phyloP scores from a whole-genome alignment of 2,329 filamentous ascomycete genomes.

The Capronia epimyces region DNA sequence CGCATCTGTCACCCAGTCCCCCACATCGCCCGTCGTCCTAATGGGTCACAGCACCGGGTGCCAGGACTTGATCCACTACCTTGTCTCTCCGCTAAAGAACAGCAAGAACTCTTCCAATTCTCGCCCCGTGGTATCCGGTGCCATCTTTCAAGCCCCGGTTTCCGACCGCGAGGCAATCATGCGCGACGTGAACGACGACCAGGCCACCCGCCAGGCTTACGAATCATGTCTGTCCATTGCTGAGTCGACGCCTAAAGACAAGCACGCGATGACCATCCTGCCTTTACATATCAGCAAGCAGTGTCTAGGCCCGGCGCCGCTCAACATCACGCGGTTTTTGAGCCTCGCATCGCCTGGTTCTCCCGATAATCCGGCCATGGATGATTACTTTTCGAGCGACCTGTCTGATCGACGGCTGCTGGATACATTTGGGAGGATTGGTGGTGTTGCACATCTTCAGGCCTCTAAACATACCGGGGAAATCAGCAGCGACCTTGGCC shows the following conservation, averaged over 20 bases:
- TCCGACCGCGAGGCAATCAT: conserved; percentile 66
- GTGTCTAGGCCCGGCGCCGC: conserved; percentile 38
- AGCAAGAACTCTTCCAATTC: conserved; percentile 21
- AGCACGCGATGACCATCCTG: conserved; percentile 21
- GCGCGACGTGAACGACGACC: conserved; percentile 36
- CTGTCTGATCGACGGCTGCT: conserved; percentile 54
- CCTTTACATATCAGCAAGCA: conserved; percentile 27
- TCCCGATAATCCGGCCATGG: conserved; percentile 58
- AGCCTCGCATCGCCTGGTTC: conserved; percentile 50
- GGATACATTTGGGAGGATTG: conserved; percentile 56
- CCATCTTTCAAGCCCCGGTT: conserved; percentile 73
- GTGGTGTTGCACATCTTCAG: background rate
- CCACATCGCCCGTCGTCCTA: conserved; percentile 53
- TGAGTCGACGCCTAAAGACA: conserved; percentile 10
- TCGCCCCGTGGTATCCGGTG: conserved; percentile 60
- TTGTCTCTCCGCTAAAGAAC: conserved; percentile 36
- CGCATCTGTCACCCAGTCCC: conserved; percentile 33
- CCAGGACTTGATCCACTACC: conserved; percentile 63
- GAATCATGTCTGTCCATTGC: conserved; percentile 17
- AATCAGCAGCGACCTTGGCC: background rate
- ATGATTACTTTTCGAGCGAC: conserved; percentile 85
- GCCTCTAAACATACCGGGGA: background rate
- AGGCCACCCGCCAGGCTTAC: conserved; percentile 10
- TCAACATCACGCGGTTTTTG: conserved; percentile 55
- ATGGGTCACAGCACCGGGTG: conserved; percentile 67